Conservation (phyloP, 495 filamentous ascomycete genomes). For the Penicillium longicatenatum region DNA sequence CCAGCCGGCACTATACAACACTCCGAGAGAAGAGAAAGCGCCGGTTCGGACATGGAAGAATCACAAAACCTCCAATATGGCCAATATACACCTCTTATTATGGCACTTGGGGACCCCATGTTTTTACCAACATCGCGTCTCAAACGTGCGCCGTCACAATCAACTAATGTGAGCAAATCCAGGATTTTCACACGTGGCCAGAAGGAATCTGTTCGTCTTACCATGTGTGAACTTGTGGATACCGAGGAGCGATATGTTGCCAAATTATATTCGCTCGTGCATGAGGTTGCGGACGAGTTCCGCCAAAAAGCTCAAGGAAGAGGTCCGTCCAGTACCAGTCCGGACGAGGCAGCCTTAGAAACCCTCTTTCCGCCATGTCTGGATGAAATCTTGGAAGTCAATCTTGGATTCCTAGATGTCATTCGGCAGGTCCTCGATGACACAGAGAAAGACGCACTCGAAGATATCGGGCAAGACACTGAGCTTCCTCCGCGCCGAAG, state of each 20-base stretch:
- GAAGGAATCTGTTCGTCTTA: slow-evolving; percentile 78
- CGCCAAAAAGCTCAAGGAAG: slow-evolving; percentile 63
- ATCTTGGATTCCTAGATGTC: slow-evolving; percentile 73
- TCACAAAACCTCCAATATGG: slow-evolving; percentile 68
- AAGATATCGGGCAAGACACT: slow-evolving; percentile 61
- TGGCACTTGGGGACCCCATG: slow-evolving; percentile 74
- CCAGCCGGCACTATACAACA: slow-evolving; percentile 70
- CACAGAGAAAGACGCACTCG: slow-evolving; percentile 77
- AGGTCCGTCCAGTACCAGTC: slow-evolving; percentile 64
- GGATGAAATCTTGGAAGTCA: slow-evolving; percentile 74
- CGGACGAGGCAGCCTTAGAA: slow-evolving; percentile 68
- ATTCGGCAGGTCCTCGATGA: slow-evolving; percentile 76
- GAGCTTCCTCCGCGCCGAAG: slow-evolving; percentile 43
- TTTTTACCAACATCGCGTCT: slow-evolving; percentile 88
- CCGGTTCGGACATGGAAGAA: slow-evolving; percentile 50
- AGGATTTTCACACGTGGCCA: slow-evolving; percentile 76
- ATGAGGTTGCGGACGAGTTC: slow-evolving; percentile 73
- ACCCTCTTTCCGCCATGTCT: slow-evolving; percentile 80
- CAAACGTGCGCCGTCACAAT: slow-evolving; percentile 82
- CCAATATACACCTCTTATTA: slow-evolving; percentile 69
- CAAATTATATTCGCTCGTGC: slow-evolving; percentile 80
- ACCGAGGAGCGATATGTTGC: slow-evolving; percentile 92
- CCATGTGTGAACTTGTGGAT: slow-evolving; percentile 89
- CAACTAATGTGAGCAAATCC: slow-evolving; percentile 72
- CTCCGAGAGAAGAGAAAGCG: slow-evolving; percentile 39